A percentile compares a stretch with the other conserved stretches of the same genome.
Conservation (phyloP, 179 eudicot species). For the Camellia oleifera region DNA sequence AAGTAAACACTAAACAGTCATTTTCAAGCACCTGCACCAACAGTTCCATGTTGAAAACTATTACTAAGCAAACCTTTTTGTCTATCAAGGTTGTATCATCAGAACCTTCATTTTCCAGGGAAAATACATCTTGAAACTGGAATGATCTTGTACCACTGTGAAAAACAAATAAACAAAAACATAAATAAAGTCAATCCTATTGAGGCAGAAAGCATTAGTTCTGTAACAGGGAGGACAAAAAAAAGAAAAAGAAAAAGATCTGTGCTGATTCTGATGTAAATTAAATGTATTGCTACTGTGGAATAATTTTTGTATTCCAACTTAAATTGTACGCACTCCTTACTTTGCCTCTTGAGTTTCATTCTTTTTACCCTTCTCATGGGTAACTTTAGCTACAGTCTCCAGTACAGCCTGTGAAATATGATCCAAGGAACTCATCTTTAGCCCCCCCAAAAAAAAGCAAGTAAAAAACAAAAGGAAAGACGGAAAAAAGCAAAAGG, state of each 20-base stretch:
- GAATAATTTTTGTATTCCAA: conserved; percentile 18
- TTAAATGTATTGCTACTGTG: background rate
- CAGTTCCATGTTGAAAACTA: background rate
- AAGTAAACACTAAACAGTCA: background rate
- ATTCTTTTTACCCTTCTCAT: conserved; percentile 84
- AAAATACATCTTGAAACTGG: conserved; percentile 77
- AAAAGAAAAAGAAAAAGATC: background rate
- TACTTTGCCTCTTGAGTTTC: conserved; percentile 80
- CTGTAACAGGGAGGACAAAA: too few species aligned
- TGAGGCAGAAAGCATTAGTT: background rate
- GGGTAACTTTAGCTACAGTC: conserved; percentile 86
- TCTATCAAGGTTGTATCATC: conserved; percentile 90
- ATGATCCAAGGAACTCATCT: conserved; percentile 15
- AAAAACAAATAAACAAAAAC: conserved; percentile 11
- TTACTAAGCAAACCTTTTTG: conserved; percentile 50
- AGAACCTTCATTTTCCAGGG: conserved; percentile 75
- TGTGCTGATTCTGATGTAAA: background rate
- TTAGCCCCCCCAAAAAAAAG: background rate
- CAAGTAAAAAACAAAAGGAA: background rate
- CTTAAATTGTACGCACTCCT: conserved; percentile 22
- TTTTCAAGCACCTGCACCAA: background rate
- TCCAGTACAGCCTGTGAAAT: conserved; percentile 77
- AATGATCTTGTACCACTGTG: conserved; percentile 78
- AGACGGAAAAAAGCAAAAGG: background rate
- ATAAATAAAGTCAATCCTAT: background rate